A percentile compares a stretch with the other conserved stretches of the same genome.
Evolutionary conservation across 2,329 filamentous ascomycete genomes (phyloP).

Genomic region (Amauroascus niger): DNA sequence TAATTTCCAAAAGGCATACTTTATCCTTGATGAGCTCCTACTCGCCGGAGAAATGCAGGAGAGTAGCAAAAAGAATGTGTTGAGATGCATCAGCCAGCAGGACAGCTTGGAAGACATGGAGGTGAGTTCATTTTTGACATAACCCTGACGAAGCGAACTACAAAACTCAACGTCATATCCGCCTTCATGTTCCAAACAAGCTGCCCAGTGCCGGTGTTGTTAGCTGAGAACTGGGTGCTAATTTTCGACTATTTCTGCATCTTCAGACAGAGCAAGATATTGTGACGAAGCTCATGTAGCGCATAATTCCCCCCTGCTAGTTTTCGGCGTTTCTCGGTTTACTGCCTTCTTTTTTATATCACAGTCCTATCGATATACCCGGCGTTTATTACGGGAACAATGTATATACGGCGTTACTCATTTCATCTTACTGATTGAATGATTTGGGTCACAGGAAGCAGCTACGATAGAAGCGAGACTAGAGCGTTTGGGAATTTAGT

Average conservation of each 20-base stretch:
- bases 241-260: slow-evolving; percentile 14
- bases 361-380: slow-evolving; percentile 2
- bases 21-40: slow-evolving; percentile 93
- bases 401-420: slow-evolving; percentile 13
- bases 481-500: slow-evolving; percentile 8
- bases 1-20: slow-evolving; percentile 99
- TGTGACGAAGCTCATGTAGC: slow-evolving; percentile 71
- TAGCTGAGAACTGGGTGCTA: slow-evolving; percentile 9
- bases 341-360: neutral
- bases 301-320: neutral
- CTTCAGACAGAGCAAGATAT: slow-evolving; percentile 73
- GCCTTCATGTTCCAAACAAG: neutral
- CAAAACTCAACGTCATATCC: neutral
- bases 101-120: slow-evolving; percentile 98
- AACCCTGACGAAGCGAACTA: neutral
- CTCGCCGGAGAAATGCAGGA: slow-evolving; percentile 95
- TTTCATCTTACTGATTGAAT: slow-evolving; percentile 10
- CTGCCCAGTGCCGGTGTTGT: neutral
- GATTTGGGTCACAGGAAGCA: slow-evolving; percentile 5
- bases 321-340: slow-evolving; percentile 2
- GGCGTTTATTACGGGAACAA: slow-evolving; percentile 10
- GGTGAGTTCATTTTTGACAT: slow-evolving; percentile 54
- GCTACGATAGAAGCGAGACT: slow-evolving; percentile 5
- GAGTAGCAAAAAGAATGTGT: slow-evolving; percentile 98
- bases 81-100: slow-evolving; percentile 92